Percentiles rank a stretch among this genome's conserved stretches.
phyloP scores from a whole-genome alignment of 768 basidiomycete species.

The Suillus spraguei region DNA sequence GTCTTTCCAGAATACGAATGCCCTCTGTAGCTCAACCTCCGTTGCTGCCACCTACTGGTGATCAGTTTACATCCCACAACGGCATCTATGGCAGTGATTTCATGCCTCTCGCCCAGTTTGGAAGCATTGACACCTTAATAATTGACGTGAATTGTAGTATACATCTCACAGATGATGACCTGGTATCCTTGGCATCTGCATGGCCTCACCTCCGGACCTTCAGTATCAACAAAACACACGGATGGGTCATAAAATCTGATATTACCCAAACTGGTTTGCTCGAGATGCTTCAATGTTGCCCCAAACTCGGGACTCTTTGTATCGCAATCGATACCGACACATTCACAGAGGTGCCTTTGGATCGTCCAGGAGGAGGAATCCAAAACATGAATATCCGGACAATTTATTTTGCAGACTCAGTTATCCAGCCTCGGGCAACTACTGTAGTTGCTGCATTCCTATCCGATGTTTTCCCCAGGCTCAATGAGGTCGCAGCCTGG shows the following conservation, averaged over 20 bases:
- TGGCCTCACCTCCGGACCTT: background rate
- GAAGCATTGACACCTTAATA: background rate
- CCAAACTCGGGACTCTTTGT: background rate
- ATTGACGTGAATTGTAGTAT: constrained; percentile 2
- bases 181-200: background rate
- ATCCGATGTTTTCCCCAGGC: constrained; percentile 1
- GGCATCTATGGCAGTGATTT: background rate
- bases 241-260: background rate
- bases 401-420: background rate
- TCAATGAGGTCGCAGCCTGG: constrained; percentile 1
- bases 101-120: background rate
- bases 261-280: background rate
- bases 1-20: background rate
- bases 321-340: constrained; percentile 4
- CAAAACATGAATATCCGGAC: background rate
- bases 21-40: background rate
- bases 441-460: constrained; percentile 3
- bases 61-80: background rate
- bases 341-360: background rate
- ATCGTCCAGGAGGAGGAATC: background rate
- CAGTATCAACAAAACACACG: background rate
- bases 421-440: background rate
- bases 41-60: background rate
- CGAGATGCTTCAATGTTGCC: background rate
- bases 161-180: background rate